A percentile compares a stretch with the other conserved stretches of the same genome.
Evolutionary conservation across 306 rosid species (phyloP).

Genomic region (Leucaena leucocephala): DNA sequence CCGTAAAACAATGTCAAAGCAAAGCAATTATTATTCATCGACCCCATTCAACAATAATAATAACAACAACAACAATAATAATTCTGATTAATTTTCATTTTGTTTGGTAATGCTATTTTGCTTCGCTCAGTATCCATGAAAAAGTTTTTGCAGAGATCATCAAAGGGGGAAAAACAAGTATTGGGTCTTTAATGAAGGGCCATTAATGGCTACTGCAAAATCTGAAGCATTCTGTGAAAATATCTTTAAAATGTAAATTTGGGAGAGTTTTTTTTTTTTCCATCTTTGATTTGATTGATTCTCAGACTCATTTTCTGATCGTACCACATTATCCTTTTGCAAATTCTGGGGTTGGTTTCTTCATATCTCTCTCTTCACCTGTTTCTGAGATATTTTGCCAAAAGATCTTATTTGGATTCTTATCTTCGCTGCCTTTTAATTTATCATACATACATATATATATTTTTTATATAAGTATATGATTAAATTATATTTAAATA

Average conservation of each 20-base stretch:
- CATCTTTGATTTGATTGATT: constrained; percentile 3
- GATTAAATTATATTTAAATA: no score
- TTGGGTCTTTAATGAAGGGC: constrained; percentile 17
- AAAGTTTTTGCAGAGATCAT: background rate
- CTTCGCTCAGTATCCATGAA: background rate
- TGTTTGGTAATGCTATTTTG: background rate
- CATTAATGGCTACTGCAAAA: background rate
- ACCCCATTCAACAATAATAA: background rate
- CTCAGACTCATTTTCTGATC: background rate
- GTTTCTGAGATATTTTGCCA: background rate
- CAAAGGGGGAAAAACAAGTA: constrained; percentile 1
- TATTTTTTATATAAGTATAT: no score
- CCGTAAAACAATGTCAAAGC: constrained; percentile 23
- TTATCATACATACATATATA: no score
- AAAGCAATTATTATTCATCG: background rate
- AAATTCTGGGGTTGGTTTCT: constrained; percentile 1
- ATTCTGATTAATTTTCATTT: background rate
- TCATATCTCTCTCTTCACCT: background rate
- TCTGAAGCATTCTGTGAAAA: constrained; percentile 18
- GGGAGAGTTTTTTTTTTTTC: background rate
- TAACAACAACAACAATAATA: background rate
- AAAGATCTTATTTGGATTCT: background rate
- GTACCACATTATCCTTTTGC: background rate
- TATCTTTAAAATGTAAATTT: constrained; percentile 16
- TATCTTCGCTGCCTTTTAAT: background rate